A percentile compares a stretch with the other conserved stretches of the same genome.
phyloP scores from a whole-genome alignment of 768 basidiomycete species.

The Leccinum sublutescens region DNA sequence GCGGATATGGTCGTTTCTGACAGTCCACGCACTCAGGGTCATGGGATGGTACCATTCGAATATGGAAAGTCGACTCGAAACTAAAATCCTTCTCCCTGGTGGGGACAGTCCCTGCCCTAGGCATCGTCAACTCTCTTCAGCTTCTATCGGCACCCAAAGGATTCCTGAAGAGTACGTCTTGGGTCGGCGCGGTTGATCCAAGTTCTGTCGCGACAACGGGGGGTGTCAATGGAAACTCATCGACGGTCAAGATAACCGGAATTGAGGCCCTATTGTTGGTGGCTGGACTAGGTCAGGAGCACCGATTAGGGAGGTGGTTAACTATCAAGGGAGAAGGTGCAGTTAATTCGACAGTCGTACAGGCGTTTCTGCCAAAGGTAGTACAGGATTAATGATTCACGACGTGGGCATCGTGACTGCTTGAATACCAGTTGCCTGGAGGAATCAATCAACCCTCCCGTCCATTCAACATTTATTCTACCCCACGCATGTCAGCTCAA shows the following conservation, averaged over 20 bases:
- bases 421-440: not conserved
- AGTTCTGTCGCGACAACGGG: not conserved
- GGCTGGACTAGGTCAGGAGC: slow-evolving; percentile 85
- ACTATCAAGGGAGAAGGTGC: slow-evolving; percentile 66
- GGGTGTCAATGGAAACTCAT: slow-evolving; percentile 5
- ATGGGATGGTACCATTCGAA: slow-evolving; percentile 84
- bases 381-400: slow-evolving; percentile 9
- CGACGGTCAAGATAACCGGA: slow-evolving; percentile 29
- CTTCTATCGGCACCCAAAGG: slow-evolving; percentile 54
- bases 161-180: slow-evolving; percentile 43
- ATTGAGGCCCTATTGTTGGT: slow-evolving; percentile 56
- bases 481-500: not conserved
- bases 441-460: not conserved
- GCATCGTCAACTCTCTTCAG: slow-evolving; percentile 90
- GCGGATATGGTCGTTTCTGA: slow-evolving; percentile 1
- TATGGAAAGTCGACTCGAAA: slow-evolving; percentile 87
- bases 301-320: slow-evolving; percentile 87
- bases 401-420: not conserved
- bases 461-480: not conserved
- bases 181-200: slow-evolving; percentile 24
- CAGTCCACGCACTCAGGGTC: slow-evolving; percentile 57
- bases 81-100: slow-evolving; percentile 73
- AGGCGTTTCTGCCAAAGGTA: slow-evolving; percentile 45
- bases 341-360: slow-evolving; percentile 70
- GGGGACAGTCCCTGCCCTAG: slow-evolving; percentile 63